Evolutionary conservation across 2,329 filamentous ascomycete species (phyloP).

Genomic region (Trichoderma asperellum): DNA sequence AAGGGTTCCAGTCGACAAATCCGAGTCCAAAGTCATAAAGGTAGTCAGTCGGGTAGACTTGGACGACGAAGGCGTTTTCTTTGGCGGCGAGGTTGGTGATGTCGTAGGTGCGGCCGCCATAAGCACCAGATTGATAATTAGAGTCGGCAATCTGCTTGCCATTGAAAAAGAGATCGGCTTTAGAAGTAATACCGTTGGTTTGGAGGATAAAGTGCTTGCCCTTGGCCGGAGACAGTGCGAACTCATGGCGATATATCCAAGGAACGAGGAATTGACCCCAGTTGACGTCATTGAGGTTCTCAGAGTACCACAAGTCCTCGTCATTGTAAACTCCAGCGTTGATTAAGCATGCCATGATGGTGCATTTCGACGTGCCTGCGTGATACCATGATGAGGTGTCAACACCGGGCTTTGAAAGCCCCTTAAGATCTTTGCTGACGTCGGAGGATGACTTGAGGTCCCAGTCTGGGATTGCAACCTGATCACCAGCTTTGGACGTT

Average conservation of each 20-base stretch:
- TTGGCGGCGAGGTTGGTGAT: conserved; percentile 50
- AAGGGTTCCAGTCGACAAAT: conserved; percentile 36
- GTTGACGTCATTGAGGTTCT: conserved; percentile 50
- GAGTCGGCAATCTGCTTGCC: conserved; percentile 55
- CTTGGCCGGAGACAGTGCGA: conserved; percentile 42
- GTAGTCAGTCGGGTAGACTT: conserved; percentile 62
- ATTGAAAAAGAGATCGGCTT: conserved; percentile 64
- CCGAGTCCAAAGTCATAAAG: conserved; percentile 60
- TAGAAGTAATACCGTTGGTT: conserved; percentile 63
- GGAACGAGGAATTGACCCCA: conserved; percentile 54
- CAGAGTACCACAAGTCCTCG: conserved; percentile 58
- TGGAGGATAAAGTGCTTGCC: conserved; percentile 55
- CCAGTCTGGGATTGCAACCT: conserved; percentile 50
- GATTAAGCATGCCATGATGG: conserved; percentile 62
- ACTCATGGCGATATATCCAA: conserved; percentile 63
- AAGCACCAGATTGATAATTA: conserved; percentile 57
- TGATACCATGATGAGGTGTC: conserved; percentile 58
- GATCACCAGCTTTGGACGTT: conserved; percentile 37
- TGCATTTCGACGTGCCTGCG: conserved; percentile 51
- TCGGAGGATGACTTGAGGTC: conserved; percentile 51
- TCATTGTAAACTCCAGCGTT: conserved; percentile 57
- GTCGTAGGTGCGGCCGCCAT: conserved; percentile 59
- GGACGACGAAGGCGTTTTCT: conserved; percentile 56
- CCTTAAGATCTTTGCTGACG: conserved; percentile 41
- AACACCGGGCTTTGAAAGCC: conserved; percentile 48